These are phyloP conservation scores for Diplocarpon mali DNA, from an alignment of 2,329 filamentous ascomycete species.

Conservation along the genomic window DNA sequence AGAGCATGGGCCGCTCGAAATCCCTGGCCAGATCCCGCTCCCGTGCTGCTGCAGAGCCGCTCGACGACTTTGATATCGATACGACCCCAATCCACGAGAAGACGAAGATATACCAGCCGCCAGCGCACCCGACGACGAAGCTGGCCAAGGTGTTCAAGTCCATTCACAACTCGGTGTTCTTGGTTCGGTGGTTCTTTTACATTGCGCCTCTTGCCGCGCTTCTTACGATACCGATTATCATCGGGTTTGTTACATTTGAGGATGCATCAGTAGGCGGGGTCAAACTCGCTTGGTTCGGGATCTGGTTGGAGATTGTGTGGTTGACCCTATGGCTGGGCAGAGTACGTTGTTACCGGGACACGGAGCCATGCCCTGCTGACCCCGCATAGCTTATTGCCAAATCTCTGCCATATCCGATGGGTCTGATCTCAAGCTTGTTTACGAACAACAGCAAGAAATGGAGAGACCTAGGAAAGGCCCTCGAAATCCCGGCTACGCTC, in stretches of 20 bases:
- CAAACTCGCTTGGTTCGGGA: slow-evolving; percentile 76
- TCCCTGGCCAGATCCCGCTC: slow-evolving; percentile 31
- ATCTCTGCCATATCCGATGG: slow-evolving; percentile 49
- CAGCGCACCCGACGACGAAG: slow-evolving; percentile 48
- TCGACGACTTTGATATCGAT: slow-evolving; percentile 41
- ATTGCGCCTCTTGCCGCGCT: slow-evolving; percentile 54
- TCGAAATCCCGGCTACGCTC: slow-evolving; percentile 75
- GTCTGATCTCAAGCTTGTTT: slow-evolving; percentile 58
- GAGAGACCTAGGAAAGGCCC: slow-evolving; percentile 74
- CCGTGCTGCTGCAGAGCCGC: slow-evolving; percentile 42
- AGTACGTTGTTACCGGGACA: slow-evolving; percentile 31
- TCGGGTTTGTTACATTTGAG: slow-evolving; percentile 50
- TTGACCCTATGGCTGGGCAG: slow-evolving; percentile 71
- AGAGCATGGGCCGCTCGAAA: slow-evolving; percentile 27
- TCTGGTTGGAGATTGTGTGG: slow-evolving; percentile 94
- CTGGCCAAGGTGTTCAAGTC: slow-evolving; percentile 54
- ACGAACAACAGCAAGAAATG: slow-evolving; percentile 86
- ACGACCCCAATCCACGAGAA: slow-evolving; percentile 61
- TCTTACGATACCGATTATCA: slow-evolving; percentile 55
- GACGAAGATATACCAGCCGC: slow-evolving; percentile 51
- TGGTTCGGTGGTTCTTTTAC: slow-evolving; percentile 62
- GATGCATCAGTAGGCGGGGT: slow-evolving; percentile 62
- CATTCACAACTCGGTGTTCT: slow-evolving; percentile 52
- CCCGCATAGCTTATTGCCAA: slow-evolving; percentile 46
- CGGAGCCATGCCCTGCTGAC: not conserved